A percentile compares a stretch with the other conserved stretches of the same genome.
Conservation (phyloP, 306 rosid genomes). For the Cucurbita maxima region DNA sequence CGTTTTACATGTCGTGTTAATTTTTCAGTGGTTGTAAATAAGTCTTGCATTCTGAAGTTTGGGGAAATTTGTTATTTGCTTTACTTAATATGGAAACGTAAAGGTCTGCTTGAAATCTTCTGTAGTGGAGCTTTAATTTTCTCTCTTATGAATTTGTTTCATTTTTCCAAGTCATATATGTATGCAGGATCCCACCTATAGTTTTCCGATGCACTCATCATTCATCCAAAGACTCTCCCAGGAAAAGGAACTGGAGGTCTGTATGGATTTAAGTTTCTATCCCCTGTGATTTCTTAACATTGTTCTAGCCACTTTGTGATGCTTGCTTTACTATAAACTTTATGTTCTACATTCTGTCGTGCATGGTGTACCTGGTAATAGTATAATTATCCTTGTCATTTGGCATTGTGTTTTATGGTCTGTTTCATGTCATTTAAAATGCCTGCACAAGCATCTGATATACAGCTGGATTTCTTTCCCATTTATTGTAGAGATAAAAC, state of each 20-base stretch:
- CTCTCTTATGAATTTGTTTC: background rate
- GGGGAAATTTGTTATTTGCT: background rate
- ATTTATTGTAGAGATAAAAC: background rate
- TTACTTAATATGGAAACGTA: background rate
- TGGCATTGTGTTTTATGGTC: background rate
- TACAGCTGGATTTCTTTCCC: background rate
- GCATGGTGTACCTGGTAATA: background rate
- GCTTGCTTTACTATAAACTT: background rate
- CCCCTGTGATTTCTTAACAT: background rate
- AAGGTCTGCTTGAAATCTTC: background rate
- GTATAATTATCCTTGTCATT: background rate
- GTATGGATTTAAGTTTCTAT: conserved; percentile 15
- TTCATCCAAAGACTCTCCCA: conserved; percentile 71
- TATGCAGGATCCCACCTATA: conserved; percentile 36
- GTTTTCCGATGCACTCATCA: conserved; percentile 82
- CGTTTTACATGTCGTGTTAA: background rate
- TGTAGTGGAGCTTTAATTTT: background rate
- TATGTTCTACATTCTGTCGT: background rate
- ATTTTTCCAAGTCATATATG: background rate
- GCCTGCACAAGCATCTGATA: background rate
- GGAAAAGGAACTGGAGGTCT: conserved; percentile 72
- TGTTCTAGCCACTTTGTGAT: background rate
- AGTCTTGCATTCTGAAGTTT: background rate
- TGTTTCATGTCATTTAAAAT: background rate
- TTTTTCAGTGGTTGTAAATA: background rate